phyloP scores from a whole-genome alignment of 352 stramenopile genomes.

The Phytophthora lateralis region DNA sequence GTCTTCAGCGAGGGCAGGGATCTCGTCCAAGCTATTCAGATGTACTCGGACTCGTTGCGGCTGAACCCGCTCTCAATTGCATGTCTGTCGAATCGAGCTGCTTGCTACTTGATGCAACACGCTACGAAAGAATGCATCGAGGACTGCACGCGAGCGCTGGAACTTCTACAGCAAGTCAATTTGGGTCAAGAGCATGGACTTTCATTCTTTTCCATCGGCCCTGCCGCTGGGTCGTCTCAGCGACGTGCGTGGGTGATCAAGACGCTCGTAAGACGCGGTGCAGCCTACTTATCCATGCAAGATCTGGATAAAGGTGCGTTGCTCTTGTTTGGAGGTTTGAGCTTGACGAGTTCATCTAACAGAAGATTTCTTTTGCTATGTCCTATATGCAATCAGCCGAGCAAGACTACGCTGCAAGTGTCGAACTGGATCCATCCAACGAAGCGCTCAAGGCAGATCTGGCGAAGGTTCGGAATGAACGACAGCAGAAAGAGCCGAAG shows the following conservation, averaged over 20 bases:
- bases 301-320: slow-evolving; percentile 48
- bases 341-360: background rate
- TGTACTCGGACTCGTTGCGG: slow-evolving; percentile 64
- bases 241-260: slow-evolving; percentile 80
- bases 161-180: slow-evolving; percentile 56
- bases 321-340: background rate
- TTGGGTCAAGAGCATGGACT: slow-evolving; percentile 26
- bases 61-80: slow-evolving; percentile 69
- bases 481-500: slow-evolving; percentile 7
- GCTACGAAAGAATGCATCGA: slow-evolving; percentile 53
- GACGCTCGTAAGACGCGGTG: slow-evolving; percentile 70
- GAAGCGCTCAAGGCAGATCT: slow-evolving; percentile 55
- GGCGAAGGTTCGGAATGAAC: slow-evolving; percentile 37
- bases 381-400: slow-evolving; percentile 41
- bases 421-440: slow-evolving; percentile 69
- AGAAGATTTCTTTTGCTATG: background rate
- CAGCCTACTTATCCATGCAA: slow-evolving; percentile 45
- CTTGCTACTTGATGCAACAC: slow-evolving; percentile 64
- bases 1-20: slow-evolving; percentile 46
- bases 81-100: slow-evolving; percentile 78
- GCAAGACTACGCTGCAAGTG: slow-evolving; percentile 54
- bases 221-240: slow-evolving; percentile 54
- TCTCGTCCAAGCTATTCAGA: slow-evolving; percentile 44
- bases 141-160: slow-evolving; percentile 64
- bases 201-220: slow-evolving; percentile 64